These are phyloP conservation scores for Penicillium sp. DNA, from an alignment of 2,329 filamentous ascomycete species.

Conservation along the genomic window DNA sequence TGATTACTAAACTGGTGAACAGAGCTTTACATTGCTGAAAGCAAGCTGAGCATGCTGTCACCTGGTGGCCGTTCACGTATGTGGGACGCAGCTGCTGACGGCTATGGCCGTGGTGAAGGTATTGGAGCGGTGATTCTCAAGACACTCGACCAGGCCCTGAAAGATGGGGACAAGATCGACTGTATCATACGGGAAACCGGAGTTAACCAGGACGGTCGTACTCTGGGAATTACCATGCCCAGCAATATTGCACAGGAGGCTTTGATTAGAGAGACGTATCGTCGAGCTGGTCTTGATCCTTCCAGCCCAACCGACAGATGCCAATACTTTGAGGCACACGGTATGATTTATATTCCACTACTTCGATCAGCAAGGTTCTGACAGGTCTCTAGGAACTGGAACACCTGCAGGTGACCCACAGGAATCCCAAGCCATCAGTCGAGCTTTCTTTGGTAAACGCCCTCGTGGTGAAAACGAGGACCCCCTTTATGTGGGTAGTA, in stretches of 20 bases:
- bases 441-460: conserved; percentile 11
- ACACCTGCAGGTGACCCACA: conserved; percentile 24
- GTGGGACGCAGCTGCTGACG: conserved; percentile 43
- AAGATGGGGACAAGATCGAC: conserved; percentile 40
- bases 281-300: conserved; percentile 34
- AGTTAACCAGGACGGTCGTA: conserved; percentile 30
- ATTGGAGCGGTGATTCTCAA: conserved; percentile 50
- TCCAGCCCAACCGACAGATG: conserved; percentile 23
- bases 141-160: conserved; percentile 42
- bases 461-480: background rate
- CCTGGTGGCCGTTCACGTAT: conserved; percentile 51
- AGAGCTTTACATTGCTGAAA: conserved; percentile 27
- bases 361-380: no score
- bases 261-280: conserved; percentile 35
- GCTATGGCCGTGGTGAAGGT: conserved; percentile 51
- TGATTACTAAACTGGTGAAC: no score
- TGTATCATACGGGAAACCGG: conserved; percentile 28
- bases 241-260: conserved; percentile 30
- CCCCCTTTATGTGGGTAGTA: conserved; percentile 23
- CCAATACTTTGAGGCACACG: conserved; percentile 42
- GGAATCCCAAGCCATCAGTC: conserved; percentile 9
- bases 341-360: no score
- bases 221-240: conserved; percentile 27
- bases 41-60: conserved; percentile 45
- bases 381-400: no score